phyloP scores from a whole-genome alignment of 305 asterid species.

The Euphrasia arctica region DNA sequence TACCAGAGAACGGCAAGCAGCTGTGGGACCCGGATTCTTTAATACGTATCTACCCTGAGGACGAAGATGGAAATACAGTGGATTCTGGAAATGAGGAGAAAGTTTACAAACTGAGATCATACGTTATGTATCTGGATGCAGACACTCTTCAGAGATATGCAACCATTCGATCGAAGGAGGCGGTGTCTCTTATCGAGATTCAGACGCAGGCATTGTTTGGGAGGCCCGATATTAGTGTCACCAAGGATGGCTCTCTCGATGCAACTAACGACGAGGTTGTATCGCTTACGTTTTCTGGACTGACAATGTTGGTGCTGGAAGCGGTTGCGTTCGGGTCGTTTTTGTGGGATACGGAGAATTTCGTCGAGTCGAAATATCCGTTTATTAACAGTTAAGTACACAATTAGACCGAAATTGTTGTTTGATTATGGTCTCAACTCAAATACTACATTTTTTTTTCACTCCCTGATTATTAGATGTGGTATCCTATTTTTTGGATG shows the following conservation, averaged over 20 bases:
- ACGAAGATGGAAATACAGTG: constrained; percentile 47
- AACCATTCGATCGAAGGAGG: constrained; percentile 85
- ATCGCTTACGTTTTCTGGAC: constrained; percentile 65
- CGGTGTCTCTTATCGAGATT: constrained; percentile 80
- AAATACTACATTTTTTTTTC: no score
- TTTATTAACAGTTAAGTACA: constrained; percentile 56
- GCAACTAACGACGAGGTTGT: constrained; percentile 64
- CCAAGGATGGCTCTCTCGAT: constrained; percentile 67
- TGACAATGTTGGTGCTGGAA: constrained; percentile 80
- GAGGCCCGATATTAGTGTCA: constrained; percentile 70
- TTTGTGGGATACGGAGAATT: constrained; percentile 85
- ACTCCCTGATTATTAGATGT: no score
- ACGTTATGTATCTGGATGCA: constrained; percentile 91
- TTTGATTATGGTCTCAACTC: no score
- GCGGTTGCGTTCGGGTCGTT: constrained; percentile 96
- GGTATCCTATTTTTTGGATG: constrained; percentile 20
- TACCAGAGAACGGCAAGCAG: constrained; percentile 40
- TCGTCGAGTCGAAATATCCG: constrained; percentile 66
- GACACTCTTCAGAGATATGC: constrained; percentile 92
- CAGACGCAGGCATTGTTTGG: constrained; percentile 96
- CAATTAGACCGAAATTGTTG: no score
- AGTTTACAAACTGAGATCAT: constrained; percentile 62
- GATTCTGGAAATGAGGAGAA: constrained; percentile 50
- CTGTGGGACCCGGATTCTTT: constrained; percentile 82
- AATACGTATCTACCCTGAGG: constrained; percentile 66